Evolutionary conservation across 257 asterid genomes (phyloP).

Genomic region (Verbena officinalis): DNA sequence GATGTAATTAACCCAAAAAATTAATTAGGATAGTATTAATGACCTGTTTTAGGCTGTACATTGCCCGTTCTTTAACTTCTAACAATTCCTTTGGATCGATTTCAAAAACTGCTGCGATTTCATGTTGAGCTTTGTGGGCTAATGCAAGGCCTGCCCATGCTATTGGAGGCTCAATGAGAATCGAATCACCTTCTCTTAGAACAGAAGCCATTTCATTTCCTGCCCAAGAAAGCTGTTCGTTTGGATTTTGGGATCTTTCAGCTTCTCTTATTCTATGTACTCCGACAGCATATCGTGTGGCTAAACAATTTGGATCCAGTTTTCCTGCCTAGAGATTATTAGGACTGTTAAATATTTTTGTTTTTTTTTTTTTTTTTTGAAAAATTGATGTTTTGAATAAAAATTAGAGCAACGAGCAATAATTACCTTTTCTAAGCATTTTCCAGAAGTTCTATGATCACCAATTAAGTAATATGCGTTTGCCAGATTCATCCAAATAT

Average conservation of each 20-base stretch:
- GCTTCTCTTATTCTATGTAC: constrained; percentile 93
- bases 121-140: constrained; percentile 95
- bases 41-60: constrained; percentile 90
- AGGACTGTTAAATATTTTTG: too few relatives aligned
- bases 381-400: neutral
- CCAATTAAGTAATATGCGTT: constrained; percentile 86
- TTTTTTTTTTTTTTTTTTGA: too few relatives aligned
- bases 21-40: constrained; percentile 11
- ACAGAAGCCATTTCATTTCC: constrained; percentile 99
- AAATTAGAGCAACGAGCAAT: constrained; percentile 8
- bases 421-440: constrained; percentile 90
- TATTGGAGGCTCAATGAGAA: constrained; percentile 68
- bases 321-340: constrained; percentile 73
- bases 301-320: constrained; percentile 95
- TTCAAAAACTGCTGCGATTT: constrained; percentile 89
- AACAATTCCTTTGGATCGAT: constrained; percentile 68
- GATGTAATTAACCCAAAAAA: neutral
- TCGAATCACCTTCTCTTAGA: constrained; percentile 85
- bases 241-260: constrained; percentile 91
- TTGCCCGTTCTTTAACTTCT: constrained; percentile 86
- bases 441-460: constrained; percentile 78
- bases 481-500: constrained; percentile 91
- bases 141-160: constrained; percentile 98
- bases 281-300: constrained; percentile 91
- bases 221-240: constrained; percentile 95